A percentile compares a stretch with the other conserved stretches of the same genome.
These are phyloP conservation scores for Paramyrothecium roridum DNA, from an alignment of 2,329 filamentous ascomycete species.

Conservation along the genomic window DNA sequence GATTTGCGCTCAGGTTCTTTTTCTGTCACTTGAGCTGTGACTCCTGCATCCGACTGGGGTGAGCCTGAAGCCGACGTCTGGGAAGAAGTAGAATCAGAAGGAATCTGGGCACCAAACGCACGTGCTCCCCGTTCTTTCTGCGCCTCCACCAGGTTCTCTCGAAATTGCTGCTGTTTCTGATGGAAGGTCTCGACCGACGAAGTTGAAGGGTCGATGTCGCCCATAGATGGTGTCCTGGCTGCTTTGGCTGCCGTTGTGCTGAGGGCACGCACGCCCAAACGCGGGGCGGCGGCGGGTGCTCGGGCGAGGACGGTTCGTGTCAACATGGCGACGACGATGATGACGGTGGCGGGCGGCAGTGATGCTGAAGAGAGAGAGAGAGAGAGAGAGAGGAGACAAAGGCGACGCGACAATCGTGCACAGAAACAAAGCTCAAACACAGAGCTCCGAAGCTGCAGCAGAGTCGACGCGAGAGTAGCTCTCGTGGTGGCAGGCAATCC, in stretches of 20 bases:
- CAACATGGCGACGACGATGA: conserved; percentile 35
- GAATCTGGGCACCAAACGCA: conserved; percentile 49
- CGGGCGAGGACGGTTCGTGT: conserved; percentile 46
- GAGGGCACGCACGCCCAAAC: conserved; percentile 53
- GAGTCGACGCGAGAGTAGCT: neutral
- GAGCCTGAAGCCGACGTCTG: conserved; percentile 34
- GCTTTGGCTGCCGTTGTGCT: conserved; percentile 46
- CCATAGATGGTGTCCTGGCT: conserved; percentile 67
- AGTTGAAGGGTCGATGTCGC: conserved; percentile 69
- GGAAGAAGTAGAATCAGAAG: conserved; percentile 41
- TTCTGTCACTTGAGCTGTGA: conserved; percentile 52
- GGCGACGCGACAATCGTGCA: neutral
- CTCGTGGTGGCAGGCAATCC: neutral
- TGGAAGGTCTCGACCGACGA: conserved; percentile 74
- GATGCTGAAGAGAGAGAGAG: neutral
- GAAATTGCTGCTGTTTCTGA: conserved; percentile 79
- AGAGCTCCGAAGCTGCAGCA: neutral
- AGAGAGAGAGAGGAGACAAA: conserved; percentile 4
- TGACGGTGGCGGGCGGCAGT: conserved; percentile 2
- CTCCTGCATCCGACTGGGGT: conserved; percentile 30
- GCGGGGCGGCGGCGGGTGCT: conserved; percentile 37
- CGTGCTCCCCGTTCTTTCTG: conserved; percentile 85
- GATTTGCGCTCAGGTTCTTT: conserved; percentile 62
- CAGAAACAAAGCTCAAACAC: conserved; percentile 1
- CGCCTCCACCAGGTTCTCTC: conserved; percentile 73